Evolutionary conservation across 1,284 basidiomycete genomes (phyloP).

Genomic region (Xanthoconium separans): DNA sequence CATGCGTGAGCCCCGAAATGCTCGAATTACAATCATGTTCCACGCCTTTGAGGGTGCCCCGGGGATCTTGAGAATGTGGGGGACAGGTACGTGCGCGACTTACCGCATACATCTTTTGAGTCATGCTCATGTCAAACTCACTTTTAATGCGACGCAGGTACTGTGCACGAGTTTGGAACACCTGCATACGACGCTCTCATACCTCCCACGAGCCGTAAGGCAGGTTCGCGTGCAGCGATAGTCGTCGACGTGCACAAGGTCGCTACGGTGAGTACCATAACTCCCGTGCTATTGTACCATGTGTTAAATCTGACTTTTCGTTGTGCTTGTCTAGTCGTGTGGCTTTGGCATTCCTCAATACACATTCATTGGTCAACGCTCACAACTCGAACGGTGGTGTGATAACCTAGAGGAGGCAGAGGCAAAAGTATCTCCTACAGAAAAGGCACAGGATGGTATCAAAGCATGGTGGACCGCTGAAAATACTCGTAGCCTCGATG

Average conservation of each 20-base stretch:
- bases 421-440: conserved; percentile 6
- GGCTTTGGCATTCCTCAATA: conserved; percentile 52
- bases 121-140: background rate
- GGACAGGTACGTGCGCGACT: conserved; percentile 43
- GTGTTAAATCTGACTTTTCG: background rate
- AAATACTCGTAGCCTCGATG: conserved; percentile 44
- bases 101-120: too few species aligned
- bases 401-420: conserved; percentile 23
- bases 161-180: conserved; percentile 50
- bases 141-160: conserved; percentile 32
- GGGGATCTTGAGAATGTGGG: conserved; percentile 50
- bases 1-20: conserved; percentile 49
- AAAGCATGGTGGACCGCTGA: conserved; percentile 44
- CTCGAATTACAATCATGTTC: conserved; percentile 55
- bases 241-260: conserved; percentile 51
- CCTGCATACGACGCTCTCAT: conserved; percentile 49
- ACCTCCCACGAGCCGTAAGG: conserved; percentile 38
- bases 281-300: too few species aligned
- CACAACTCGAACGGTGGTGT: conserved; percentile 37
- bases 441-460: conserved; percentile 34
- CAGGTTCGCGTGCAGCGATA: conserved; percentile 53
- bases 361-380: conserved; percentile 46
- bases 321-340: conserved; percentile 40
- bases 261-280: conserved; percentile 40
- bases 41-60: conserved; percentile 51